Evolutionary conservation across 1,284 basidiomycete genomes (phyloP).

Genomic region (Tetrapyrgos nigripes): DNA sequence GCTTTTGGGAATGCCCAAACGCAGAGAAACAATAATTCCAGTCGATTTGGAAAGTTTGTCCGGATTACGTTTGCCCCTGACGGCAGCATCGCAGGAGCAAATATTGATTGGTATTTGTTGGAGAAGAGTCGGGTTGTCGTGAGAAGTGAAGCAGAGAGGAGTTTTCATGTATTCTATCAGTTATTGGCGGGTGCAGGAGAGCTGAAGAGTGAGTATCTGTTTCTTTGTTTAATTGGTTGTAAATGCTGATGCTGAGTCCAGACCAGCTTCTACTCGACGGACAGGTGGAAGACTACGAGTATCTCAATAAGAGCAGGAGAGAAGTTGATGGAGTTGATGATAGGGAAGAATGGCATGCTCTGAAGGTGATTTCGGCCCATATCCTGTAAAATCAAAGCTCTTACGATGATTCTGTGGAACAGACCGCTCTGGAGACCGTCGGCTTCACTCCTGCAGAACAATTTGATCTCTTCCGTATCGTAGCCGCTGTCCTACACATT

Average conservation of each 20-base stretch:
- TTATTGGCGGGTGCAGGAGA: conserved; percentile 70
- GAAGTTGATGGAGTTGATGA: conserved; percentile 98
- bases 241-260: conserved; percentile 34
- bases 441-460: conserved; percentile 90
- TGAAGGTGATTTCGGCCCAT: conserved; percentile 61
- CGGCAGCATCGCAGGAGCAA: conserved; percentile 96
- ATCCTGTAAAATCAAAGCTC: background rate
- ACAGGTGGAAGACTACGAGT: conserved; percentile 86
- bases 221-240: background rate
- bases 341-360: conserved; percentile 82
- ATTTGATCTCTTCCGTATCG: conserved; percentile 91
- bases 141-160: conserved; percentile 89
- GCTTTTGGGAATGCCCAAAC: conserved; percentile 99
- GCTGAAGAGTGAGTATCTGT: conserved; percentile 62
- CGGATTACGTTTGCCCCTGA: conserved; percentile 94
- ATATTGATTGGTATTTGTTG: conserved; percentile 98
- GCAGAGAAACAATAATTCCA: conserved; percentile 98
- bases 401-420: too few relatives aligned
- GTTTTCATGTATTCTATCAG: conserved; percentile 99
- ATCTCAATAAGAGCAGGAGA: conserved; percentile 87
- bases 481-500: conserved; percentile 94
- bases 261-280: conserved; percentile 82
- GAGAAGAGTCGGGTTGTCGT: conserved; percentile 97
- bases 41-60: conserved; percentile 98
- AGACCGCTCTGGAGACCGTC: conserved; percentile 86